A percentile compares a stretch with the other conserved stretches of the same genome.
phyloP scores from a whole-genome alignment of 2,329 filamentous ascomycete species.

The Nigrograna mackinnonii region DNA sequence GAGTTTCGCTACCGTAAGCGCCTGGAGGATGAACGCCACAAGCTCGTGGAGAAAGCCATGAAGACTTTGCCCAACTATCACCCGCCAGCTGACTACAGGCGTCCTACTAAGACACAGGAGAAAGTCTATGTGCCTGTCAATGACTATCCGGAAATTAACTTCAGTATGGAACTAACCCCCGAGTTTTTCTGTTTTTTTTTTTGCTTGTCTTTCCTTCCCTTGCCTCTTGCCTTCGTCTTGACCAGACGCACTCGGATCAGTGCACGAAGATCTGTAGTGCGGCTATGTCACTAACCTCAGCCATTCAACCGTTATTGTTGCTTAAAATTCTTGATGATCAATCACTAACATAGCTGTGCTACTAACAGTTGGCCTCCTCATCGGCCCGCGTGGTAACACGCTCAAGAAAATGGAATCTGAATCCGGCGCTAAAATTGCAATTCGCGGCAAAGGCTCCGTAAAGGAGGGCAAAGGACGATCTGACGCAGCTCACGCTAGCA shows the following conservation, averaged over 20 bases:
- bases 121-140: constrained; percentile 99
- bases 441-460: constrained; percentile 98
- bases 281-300: constrained; percentile 45
- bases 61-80: constrained; percentile 99
- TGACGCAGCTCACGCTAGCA: constrained; percentile 98
- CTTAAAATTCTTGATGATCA: constrained; percentile 46
- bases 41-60: constrained; percentile 98
- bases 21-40: constrained; percentile 98
- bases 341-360: constrained; percentile 85
- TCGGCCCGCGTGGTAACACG: constrained; percentile 99
- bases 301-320: constrained; percentile 17
- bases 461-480: constrained; percentile 99
- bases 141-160: constrained; percentile 99
- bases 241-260: constrained; percentile 46
- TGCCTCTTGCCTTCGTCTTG: constrained; percentile 46
- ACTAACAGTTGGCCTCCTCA: constrained; percentile 98
- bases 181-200: too few species aligned
- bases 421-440: constrained; percentile 97
- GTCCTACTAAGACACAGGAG: constrained; percentile 99
- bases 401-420: constrained; percentile 99
- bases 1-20: constrained; percentile 98
- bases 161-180: constrained; percentile 99
- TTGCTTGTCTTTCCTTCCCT: constrained; percentile 46
- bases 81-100: constrained; percentile 96
- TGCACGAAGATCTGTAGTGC: constrained; percentile 35